A percentile compares a stretch with the other conserved stretches of the same genome.
These are phyloP conservation scores for Globisporangium cylindrosporum DNA, from an alignment of 352 stramenopile genomes.

Conservation along the genomic window DNA sequence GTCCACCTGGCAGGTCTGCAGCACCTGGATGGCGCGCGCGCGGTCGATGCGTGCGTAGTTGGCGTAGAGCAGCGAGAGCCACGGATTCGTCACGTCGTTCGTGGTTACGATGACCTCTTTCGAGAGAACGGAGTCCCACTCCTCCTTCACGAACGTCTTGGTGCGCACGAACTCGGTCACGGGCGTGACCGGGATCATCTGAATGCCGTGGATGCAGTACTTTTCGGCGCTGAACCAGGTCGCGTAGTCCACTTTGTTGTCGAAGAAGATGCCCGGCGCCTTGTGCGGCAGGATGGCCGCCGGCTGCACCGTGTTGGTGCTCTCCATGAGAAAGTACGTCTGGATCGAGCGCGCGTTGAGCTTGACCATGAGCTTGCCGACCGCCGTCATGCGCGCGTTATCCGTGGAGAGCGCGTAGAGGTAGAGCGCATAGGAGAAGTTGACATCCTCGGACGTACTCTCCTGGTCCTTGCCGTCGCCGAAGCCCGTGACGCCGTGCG, in stretches of 20 bases:
- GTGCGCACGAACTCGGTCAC: conserved; percentile 61
- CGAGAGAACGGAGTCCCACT: conserved; percentile 55
- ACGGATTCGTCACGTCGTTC: conserved; percentile 52
- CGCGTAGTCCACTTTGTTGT: conserved; percentile 81
- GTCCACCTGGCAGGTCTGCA: conserved; percentile 58
- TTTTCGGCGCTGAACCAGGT: conserved; percentile 69
- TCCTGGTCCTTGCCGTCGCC: conserved; percentile 67
- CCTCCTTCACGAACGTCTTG: conserved; percentile 49
- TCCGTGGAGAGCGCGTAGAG: conserved; percentile 43
- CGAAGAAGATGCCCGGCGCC: conserved; percentile 68
- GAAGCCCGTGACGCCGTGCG: conserved; percentile 57
- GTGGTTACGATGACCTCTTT: conserved; percentile 42
- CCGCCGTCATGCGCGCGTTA: conserved; percentile 35
- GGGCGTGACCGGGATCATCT: conserved; percentile 69
- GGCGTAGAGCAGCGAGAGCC: conserved; percentile 67
- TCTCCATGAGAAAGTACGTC: conserved; percentile 74
- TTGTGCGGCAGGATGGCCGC: conserved; percentile 40
- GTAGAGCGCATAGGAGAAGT: conserved; percentile 58
- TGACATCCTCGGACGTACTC: conserved; percentile 65
- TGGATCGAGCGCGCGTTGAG: conserved; percentile 48
- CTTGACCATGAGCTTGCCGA: conserved; percentile 58
- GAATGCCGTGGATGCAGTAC: conserved; percentile 78
- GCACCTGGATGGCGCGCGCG: conserved; percentile 36
- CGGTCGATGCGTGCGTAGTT: conserved; percentile 71
- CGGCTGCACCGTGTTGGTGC: conserved; percentile 50